These are phyloP conservation scores for Drosera capensis DNA, from an alignment of 148 eudicot species.

Conservation along the genomic window DNA sequence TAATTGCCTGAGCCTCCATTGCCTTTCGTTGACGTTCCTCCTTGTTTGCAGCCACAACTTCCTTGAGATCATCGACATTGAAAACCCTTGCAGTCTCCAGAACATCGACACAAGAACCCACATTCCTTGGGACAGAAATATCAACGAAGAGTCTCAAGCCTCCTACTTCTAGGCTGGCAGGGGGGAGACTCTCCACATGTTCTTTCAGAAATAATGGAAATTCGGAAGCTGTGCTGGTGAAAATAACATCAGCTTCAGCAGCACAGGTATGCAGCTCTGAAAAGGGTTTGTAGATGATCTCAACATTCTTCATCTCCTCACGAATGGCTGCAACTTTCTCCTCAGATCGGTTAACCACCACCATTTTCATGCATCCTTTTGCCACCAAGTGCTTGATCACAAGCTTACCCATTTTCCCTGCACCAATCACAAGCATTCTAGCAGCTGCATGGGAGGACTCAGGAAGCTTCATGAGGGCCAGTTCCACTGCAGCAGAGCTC, in stretches of 20 bases:
- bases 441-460: conserved; percentile 45
- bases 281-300: conserved; percentile 71
- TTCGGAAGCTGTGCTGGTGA: conserved; percentile 86
- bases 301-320: conserved; percentile 52
- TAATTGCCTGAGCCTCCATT: conserved; percentile 76
- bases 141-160: conserved; percentile 63
- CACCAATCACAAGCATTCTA: conserved; percentile 75
- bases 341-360: conserved; percentile 69
- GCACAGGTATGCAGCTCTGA: conserved; percentile 58
- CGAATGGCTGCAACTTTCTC: conserved; percentile 62
- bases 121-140: conserved; percentile 85
- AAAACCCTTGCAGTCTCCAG: conserved; percentile 43
- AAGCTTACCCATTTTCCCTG: conserved; percentile 97
- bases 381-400: conserved; percentile 86
- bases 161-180: conserved; percentile 43
- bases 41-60: conserved; percentile 86
- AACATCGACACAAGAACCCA: conserved; percentile 55
- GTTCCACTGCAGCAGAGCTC: conserved; percentile 90
- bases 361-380: conserved; percentile 82
- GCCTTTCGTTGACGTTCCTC: conserved; percentile 81
- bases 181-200: conserved; percentile 45
- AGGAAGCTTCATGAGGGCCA: conserved; percentile 85
- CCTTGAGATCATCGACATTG: conserved; percentile 87
- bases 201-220: conserved; percentile 48
- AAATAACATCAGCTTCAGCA: conserved; percentile 78